phyloP scores from a whole-genome alignment of 257 asterid genomes.

The Nicotiana tomentosiformis region DNA sequence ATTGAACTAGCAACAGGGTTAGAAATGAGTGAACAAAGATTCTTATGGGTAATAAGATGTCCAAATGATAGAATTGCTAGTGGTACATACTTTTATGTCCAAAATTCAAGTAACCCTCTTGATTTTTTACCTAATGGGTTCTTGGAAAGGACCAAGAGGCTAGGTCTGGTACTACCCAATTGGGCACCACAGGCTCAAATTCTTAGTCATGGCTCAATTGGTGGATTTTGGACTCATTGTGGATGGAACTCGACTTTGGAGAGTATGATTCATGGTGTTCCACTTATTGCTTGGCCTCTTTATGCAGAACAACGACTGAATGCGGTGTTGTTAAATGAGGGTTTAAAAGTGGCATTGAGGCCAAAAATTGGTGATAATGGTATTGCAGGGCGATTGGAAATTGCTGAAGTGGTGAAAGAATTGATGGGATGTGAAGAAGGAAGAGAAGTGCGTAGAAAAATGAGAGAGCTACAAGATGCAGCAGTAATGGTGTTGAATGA shows the following conservation, averaged over 20 bases:
- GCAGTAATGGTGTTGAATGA: conserved; percentile 6
- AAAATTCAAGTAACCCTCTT: conserved; percentile 8
- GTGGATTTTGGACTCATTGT: conserved; percentile 24
- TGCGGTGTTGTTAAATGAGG: neutral
- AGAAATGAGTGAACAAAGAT: conserved; percentile 50
- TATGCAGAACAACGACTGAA: conserved; percentile 23
- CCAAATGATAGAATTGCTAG: conserved; percentile 16
- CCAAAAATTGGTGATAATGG: neutral
- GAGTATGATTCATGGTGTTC: conserved; percentile 12
- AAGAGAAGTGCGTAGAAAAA: neutral
- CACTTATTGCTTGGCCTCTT: conserved; percentile 26
- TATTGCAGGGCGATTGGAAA: neutral
- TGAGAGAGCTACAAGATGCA: conserved; percentile 4
- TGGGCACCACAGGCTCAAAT: conserved; percentile 30
- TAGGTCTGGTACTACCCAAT: conserved; percentile 17
- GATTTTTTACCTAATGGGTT: conserved; percentile 23
- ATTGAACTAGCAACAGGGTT: conserved; percentile 39
- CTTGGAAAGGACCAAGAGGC: conserved; percentile 10
- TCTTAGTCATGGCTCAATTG: conserved; percentile 14
- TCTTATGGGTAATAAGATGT: conserved; percentile 50
- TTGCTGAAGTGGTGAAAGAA: conserved; percentile 16
- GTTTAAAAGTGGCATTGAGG: neutral
- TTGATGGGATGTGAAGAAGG: conserved; percentile 26
- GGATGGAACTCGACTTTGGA: conserved; percentile 29
- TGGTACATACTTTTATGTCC: conserved; percentile 20